Evolutionary conservation across 2,329 filamentous ascomycete genomes (phyloP).

Genomic region (Calonectria pseudoturangicola): DNA sequence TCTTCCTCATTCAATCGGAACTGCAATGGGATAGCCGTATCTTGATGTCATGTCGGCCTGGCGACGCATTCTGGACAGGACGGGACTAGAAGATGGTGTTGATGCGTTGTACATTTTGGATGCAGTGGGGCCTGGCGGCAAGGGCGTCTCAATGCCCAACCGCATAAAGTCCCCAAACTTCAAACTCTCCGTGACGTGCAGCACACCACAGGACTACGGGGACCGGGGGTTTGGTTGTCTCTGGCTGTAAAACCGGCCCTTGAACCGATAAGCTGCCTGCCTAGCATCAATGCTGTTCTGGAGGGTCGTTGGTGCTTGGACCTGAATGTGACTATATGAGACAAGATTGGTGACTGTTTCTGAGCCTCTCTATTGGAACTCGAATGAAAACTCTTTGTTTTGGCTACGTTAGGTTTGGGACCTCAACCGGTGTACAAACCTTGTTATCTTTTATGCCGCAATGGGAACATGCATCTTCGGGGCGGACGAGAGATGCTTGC

Average conservation of each 20-base stretch:
- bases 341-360: slow-evolving; percentile 32
- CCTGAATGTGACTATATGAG: slow-evolving; percentile 5
- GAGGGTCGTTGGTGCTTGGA: slow-evolving; percentile 26
- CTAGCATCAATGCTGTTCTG: slow-evolving; percentile 42
- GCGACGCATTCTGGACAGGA: slow-evolving; percentile 38
- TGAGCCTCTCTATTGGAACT: slow-evolving; percentile 1
- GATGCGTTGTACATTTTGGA: slow-evolving; percentile 70
- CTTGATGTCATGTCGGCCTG: slow-evolving; percentile 39
- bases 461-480: slow-evolving; percentile 38
- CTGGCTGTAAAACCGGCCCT: slow-evolving; percentile 45
- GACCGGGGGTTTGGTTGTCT: slow-evolving; percentile 40
- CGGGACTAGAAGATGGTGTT: slow-evolving; percentile 52
- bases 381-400: slow-evolving; percentile 21
- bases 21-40: slow-evolving; percentile 16
- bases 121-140: slow-evolving; percentile 64
- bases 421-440: slow-evolving; percentile 32
- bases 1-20: slow-evolving; percentile 26
- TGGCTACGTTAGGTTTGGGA: slow-evolving; percentile 13
- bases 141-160: slow-evolving; percentile 71
- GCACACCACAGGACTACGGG: slow-evolving; percentile 43
- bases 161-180: slow-evolving; percentile 55
- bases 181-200: slow-evolving; percentile 48
- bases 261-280: slow-evolving; percentile 48
- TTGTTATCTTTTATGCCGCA: slow-evolving; percentile 45
- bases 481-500: slow-evolving; percentile 39